Evolutionary conservation across 257 asterid species (phyloP).

Genomic region (Solanum virginianum): DNA sequence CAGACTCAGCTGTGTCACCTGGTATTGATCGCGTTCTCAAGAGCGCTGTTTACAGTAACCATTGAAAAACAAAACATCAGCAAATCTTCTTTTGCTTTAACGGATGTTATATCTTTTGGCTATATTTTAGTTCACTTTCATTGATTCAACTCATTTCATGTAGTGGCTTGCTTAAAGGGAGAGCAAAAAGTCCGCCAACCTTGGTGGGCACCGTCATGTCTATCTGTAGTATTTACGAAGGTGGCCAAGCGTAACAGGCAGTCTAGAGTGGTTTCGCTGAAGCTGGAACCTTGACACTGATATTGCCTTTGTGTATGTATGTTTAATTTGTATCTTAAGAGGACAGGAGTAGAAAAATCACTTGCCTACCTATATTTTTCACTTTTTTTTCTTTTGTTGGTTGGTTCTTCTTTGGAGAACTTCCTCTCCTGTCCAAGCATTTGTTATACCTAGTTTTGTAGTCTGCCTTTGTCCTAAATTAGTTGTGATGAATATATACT

Average conservation of each 20-base stretch:
- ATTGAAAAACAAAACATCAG: neutral
- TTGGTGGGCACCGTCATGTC: conserved; percentile 97
- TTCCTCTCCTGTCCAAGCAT: conserved; percentile 11
- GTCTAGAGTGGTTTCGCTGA: conserved; percentile 88
- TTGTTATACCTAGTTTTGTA: conserved; percentile 11
- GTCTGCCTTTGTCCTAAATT: neutral
- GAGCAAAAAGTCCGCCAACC: conserved; percentile 88
- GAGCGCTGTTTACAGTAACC: neutral
- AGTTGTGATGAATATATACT: neutral
- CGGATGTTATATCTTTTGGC: neutral
- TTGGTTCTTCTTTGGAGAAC: conserved; percentile 33
- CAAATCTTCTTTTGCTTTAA: neutral
- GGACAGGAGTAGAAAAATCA: conserved; percentile 8
- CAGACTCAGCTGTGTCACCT: neutral
- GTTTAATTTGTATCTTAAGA: neutral
- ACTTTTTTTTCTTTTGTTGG: neutral
- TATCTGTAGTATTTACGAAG: conserved; percentile 47
- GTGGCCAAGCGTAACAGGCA: conserved; percentile 83
- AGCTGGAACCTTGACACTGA: conserved; percentile 81
- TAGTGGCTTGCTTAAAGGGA: conserved; percentile 99
- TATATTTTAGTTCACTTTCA: neutral
- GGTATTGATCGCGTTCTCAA: neutral
- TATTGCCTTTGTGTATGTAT: conserved; percentile 5
- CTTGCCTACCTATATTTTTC: neutral
- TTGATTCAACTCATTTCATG: neutral